These are phyloP conservation scores for Henningerozyma blattae DNA, from an alignment of 805 yeast species.

Conservation along the genomic window DNA sequence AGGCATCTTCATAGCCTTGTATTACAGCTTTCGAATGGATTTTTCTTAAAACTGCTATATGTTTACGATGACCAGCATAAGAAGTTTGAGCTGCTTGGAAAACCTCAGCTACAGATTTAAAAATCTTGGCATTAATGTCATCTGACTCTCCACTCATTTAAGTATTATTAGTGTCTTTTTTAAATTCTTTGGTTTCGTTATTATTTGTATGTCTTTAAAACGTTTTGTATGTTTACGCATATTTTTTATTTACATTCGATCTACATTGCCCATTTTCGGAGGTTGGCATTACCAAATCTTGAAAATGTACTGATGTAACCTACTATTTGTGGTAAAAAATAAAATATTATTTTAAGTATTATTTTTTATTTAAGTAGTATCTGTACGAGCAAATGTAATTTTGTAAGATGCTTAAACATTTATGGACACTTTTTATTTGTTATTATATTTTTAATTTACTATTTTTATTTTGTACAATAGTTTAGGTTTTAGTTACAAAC, in stretches of 20 bases:
- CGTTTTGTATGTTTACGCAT: not conserved
- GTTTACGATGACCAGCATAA: slow-evolving; percentile 66
- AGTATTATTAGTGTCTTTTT: not conserved
- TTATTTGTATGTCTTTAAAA: not conserved
- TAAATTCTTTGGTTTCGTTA: not conserved
- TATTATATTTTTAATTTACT: too few relatives aligned
- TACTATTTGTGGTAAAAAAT: too few relatives aligned
- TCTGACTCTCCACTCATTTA: slow-evolving; percentile 10
- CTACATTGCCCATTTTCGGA: too few relatives aligned
- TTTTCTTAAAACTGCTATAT: slow-evolving; percentile 48
- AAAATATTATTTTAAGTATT: too few relatives aligned
- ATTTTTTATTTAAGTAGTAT: too few relatives aligned
- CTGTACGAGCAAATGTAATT: too few relatives aligned
- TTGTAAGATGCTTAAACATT: too few relatives aligned
- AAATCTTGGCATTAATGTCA: slow-evolving; percentile 26
- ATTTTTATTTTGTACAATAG: too few relatives aligned
- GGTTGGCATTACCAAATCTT: too few relatives aligned
- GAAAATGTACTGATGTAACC: too few relatives aligned
- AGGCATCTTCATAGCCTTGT: slow-evolving; percentile 42
- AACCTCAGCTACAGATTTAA: slow-evolving; percentile 44
- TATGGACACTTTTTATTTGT: too few relatives aligned
- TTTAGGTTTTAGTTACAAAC: too few relatives aligned
- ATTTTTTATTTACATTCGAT: not conserved
- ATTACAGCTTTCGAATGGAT: slow-evolving; percentile 44
- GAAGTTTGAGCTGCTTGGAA: slow-evolving; percentile 74